phyloP scores from a whole-genome alignment of 2,329 filamentous ascomycete genomes.

The Fusarium sp. region DNA sequence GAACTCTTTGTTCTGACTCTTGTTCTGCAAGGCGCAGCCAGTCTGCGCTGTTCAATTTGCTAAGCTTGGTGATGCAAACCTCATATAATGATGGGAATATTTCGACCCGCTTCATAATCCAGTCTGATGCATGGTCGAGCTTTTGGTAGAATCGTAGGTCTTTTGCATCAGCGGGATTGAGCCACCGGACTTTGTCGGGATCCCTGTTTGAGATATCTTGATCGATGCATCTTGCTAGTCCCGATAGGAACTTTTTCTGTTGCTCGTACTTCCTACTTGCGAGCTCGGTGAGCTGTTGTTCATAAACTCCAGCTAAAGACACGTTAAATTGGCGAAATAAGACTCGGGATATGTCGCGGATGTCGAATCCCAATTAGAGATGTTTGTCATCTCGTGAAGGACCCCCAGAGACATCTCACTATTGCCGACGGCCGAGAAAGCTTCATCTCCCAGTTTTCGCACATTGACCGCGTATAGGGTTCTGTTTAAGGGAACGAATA shows the following conservation, averaged over 20 bases:
- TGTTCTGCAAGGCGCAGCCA: background rate
- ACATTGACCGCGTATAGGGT: background rate
- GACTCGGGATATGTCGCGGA: background rate
- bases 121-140: background rate
- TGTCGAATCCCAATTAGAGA: background rate
- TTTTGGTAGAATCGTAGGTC: background rate
- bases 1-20: background rate
- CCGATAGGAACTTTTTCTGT: background rate
- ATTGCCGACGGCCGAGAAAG: background rate
- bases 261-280: background rate
- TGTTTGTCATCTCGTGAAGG: background rate
- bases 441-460: background rate
- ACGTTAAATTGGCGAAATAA: background rate
- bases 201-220: background rate
- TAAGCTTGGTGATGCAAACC: background rate
- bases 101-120: background rate
- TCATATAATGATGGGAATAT: background rate
- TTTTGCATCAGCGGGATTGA: background rate
- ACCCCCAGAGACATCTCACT: background rate
- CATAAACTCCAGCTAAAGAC: background rate
- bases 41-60: too few species aligned
- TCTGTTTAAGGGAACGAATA: background rate
- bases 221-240: background rate
- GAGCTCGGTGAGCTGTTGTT: background rate
- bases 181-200: background rate